Evolutionary conservation across 495 filamentous ascomycete species (phyloP), one percentile per base, ranked within the genome.

Genomic region (Aspergillus diversus): DNA sequence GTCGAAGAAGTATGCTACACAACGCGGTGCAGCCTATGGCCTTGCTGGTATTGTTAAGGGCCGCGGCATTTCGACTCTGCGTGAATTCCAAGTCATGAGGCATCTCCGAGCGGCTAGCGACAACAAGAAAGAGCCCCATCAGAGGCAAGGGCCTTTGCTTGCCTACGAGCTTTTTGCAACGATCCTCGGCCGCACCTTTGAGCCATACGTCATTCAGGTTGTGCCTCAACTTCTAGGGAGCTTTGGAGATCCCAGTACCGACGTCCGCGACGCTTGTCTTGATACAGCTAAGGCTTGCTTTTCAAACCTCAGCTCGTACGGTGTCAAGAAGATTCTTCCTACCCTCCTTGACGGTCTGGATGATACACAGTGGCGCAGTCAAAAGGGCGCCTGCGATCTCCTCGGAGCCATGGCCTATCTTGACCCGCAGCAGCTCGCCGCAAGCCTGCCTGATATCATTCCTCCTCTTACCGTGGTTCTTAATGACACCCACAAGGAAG

Each of bases 351-450:
- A 97, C 64, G 96, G 95, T 51, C 86, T 99, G 12, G 92, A 97
- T 59, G 96, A 99, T 54, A 85, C 89, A 34, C 95, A 97, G 72
- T 99, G 95, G 95, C 88, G 95, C 67, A 97, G 92, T 77, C 97
- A 99, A 73, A 97, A 97, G 77, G 95, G 95, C 65, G 95, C 95
- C 57, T 98, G 95, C 67, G 95, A 99, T 69, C 84, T 96, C 9
- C 84, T 99, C 17, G 95, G 95, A 70, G 94, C 94, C 59, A 98
- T 98, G 94, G 96, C 95, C 9, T 98, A 99, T 71, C 84, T 99
- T 16, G 93, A 97, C 69, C 95, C 95, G 6, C 88, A 97, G 60
- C 95, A 98, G 70, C 83, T 99, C 15, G 93, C 95, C 1, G 84
- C 89, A 57, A 97, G 93, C 69, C 76, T 99, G 63, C 96, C 95